Percentiles rank a stretch among this genome's conserved stretches.
These are phyloP conservation scores for Debaryomyces fabryi DNA, from an alignment of 1,139 yeast species.

Conservation along the genomic window DNA sequence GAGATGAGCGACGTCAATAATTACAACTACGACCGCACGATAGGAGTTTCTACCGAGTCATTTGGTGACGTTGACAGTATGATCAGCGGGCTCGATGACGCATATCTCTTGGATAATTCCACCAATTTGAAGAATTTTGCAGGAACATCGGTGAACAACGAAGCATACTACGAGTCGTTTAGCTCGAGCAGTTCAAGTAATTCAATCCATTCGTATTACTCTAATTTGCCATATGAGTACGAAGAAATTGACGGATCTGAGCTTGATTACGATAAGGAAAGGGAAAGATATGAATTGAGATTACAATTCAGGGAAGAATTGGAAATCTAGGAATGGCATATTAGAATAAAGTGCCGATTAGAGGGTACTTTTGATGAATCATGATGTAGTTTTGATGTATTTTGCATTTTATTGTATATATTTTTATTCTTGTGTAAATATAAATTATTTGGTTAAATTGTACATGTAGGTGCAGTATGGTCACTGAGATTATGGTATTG, in stretches of 20 bases:
- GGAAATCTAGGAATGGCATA: background rate
- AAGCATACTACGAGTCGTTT: conserved; percentile 17
- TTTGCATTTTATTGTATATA: background rate
- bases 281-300: conserved; percentile 43
- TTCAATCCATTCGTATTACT: conserved; percentile 25
- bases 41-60: background rate
- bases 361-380: background rate
- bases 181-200: conserved; percentile 20
- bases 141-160: conserved; percentile 28
- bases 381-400: background rate
- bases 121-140: conserved; percentile 34
- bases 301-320: conserved; percentile 23
- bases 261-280: conserved; percentile 30
- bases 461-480: background rate
- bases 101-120: conserved; percentile 27
- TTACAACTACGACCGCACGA: background rate
- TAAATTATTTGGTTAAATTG: background rate
- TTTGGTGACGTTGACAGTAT: conserved; percentile 4
- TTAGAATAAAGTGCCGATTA: background rate
- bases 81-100: conserved; percentile 26
- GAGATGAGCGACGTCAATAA: background rate
- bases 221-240: conserved; percentile 14
- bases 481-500: background rate
- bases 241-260: conserved; percentile 18
- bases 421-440: background rate